Base-by-base conservation (phyloP, 2,329 filamentous ascomycete genomes). In the Xylariaceae sp. region DNA sequence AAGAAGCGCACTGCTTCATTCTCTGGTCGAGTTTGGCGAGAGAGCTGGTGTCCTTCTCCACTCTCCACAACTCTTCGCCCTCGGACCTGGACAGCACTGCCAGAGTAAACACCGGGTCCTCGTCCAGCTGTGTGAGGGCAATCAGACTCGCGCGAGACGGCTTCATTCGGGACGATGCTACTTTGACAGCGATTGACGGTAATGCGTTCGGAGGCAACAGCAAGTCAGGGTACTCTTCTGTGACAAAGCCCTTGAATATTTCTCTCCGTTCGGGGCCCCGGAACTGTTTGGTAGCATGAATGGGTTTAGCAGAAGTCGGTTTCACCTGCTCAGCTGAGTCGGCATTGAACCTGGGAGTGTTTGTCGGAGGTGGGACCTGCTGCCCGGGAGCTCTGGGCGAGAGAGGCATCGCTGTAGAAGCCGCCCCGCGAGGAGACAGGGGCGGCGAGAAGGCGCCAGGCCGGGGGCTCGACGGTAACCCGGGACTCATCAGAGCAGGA, bases 101-200 rank as follows among this genome's bases (percentile, higher is more conserved):
- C 37, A 98, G 69, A 0, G 88, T 95, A 55, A 97, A 96, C 1
- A 97, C 90, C 0, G 89, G 88, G 52, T 96, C 89, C 57, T 95
- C 90, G 41, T 96, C 89, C 14, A 85, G 70, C 45, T 86, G 82
- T 35, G 80, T 90, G 9, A 88, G 69, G 2, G 81, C 85, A 54
- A 95, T 69, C 51, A 92, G 76, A 59, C 89, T 96, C 26, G 88
- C 81, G 47, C 90, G 74, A 0, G 90, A 95, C 11, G 90, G 92
- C 57, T 87, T 88, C 70, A 98, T 81, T n/a, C 92, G 81, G 15
- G 92, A 97, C 4, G 92, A 97, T 3, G 88, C 87, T 3, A 96
- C 90, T 59, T 78, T 86, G 33, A 96, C 81, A 47, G 85, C 78
- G 40, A 98, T 83, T 1, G 86, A 87, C 3, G 87, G 85, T 6